Conservation (phyloP, 2,329 filamentous ascomycete species). For the Myriangium duriaei region DNA sequence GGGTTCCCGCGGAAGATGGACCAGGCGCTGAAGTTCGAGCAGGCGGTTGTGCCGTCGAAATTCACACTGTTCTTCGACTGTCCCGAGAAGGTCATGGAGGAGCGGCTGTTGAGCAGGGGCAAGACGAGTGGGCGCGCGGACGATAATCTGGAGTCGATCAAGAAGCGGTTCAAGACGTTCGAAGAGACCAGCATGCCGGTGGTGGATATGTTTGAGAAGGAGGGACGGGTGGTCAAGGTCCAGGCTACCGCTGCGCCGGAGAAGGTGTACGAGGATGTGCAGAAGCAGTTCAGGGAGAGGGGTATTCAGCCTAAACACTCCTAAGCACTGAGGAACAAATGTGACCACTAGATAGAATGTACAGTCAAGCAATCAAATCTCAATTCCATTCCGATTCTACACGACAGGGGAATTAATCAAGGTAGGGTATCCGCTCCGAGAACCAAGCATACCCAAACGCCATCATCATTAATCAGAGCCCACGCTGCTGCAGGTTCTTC, state of each 20-base stretch:
- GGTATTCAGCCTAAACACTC: constrained; percentile 22
- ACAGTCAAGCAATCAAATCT: constrained; percentile 1
- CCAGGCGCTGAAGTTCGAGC: constrained; percentile 88
- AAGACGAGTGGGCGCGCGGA: constrained; percentile 86
- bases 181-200: constrained; percentile 97
- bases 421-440: too few species aligned
- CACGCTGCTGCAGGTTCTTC: too few species aligned
- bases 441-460: too few species aligned
- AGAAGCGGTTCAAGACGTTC: constrained; percentile 91
- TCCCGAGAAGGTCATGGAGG: constrained; percentile 77
- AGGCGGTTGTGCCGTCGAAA: constrained; percentile 67
- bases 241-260: constrained; percentile 57
- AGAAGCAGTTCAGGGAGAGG: constrained; percentile 33
- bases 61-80: constrained; percentile 93
- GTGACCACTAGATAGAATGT: too few species aligned
- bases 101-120: constrained; percentile 71
- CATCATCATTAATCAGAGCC: too few species aligned
- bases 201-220: constrained; percentile 66
- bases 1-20: constrained; percentile 95
- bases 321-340: too few species aligned
- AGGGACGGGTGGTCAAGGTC: constrained; percentile 70
- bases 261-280: constrained; percentile 47
- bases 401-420: too few species aligned
- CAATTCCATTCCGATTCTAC: too few species aligned
- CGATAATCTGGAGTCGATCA: constrained; percentile 90